Evolutionary conservation across 345 rosid genomes (phyloP), one percentile per base, ranked within the genome.

Genomic region (Punica granatum): DNA sequence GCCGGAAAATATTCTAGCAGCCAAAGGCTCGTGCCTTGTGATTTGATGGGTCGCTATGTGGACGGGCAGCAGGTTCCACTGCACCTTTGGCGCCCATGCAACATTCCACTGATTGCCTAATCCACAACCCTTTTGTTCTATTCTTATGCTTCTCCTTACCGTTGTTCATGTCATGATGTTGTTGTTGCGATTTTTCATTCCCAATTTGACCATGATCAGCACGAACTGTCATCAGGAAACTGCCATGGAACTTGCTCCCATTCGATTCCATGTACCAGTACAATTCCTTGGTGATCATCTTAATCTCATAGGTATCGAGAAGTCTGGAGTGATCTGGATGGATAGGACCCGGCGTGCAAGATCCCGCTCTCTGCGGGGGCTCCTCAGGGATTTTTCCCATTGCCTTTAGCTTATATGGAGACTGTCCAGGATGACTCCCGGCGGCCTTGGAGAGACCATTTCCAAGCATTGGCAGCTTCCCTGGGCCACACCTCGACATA

Each of bases 221-320:
- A 13, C 7, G 13, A 12, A 12, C 28, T 66, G 1, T 37, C 6
- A 5, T 37, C 41, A 4, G 41, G 41, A 21, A 15, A 1, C 31
- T 3, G 7, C 48, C 35, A 19, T 26, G 46, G 23, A 0, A 26
- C 34, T 60, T 44, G 5, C 35, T 42, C 56, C 3, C 21, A 33
- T 16, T 15, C 33, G 58, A 63, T 11, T 46, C 67, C 6, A 63
- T 48, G 62, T 61, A 70, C 43, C 11, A 67, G 21, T 34, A 32
- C 35, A 63, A 12, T 26, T 63, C 60, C 61, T 42, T 36, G 35
- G 54, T 0, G 8, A 70, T 63, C 15, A 51, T 51, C 26, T 63
- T 66, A 16, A 63, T 37, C 66, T 70, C 67, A 14, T 63, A 63
- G 10, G 66, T 28, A 12, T 70, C 67, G 0, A 70, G 72, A 11